Conservation (phyloP, 345 rosid species). For the thale cress (Arabidopsis thaliana) region DNA sequence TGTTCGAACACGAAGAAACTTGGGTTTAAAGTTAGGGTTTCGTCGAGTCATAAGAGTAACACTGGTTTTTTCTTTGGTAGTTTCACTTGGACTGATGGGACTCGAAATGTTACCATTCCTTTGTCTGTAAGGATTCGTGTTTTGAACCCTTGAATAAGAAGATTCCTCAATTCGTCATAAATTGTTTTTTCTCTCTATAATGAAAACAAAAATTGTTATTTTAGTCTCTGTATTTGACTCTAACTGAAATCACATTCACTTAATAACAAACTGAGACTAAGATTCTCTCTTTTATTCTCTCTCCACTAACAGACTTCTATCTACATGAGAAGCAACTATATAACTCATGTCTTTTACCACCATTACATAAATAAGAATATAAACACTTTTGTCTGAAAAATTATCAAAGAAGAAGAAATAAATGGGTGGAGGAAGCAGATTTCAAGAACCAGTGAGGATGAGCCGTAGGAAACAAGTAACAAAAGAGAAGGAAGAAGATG, state of each 20-base stretch:
- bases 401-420: background rate
- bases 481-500: conserved; percentile 33
- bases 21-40: conserved; percentile 32
- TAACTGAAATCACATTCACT: conserved; percentile 43
- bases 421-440: conserved; percentile 21
- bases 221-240: conserved; percentile 41
- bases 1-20: conserved; percentile 21
- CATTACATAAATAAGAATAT: conserved; percentile 18
- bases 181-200: background rate
- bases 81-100: conserved; percentile 43
- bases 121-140: conserved; percentile 38
- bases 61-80: conserved; percentile 34
- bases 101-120: conserved; percentile 39
- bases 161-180: background rate
- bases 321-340: conserved; percentile 47
- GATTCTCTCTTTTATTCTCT: conserved; percentile 42
- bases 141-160: background rate
- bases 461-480: conserved; percentile 54
- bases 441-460: conserved; percentile 28
- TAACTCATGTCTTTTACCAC: conserved; percentile 37
- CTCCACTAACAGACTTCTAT: conserved; percentile 24
- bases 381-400: conserved; percentile 2
- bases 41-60: conserved; percentile 30
- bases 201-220: background rate
- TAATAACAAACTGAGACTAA: conserved; percentile 47